Base-by-base conservation (phyloP, 2,329 filamentous ascomycete genomes). In the Aureobasidium zeae region DNA sequence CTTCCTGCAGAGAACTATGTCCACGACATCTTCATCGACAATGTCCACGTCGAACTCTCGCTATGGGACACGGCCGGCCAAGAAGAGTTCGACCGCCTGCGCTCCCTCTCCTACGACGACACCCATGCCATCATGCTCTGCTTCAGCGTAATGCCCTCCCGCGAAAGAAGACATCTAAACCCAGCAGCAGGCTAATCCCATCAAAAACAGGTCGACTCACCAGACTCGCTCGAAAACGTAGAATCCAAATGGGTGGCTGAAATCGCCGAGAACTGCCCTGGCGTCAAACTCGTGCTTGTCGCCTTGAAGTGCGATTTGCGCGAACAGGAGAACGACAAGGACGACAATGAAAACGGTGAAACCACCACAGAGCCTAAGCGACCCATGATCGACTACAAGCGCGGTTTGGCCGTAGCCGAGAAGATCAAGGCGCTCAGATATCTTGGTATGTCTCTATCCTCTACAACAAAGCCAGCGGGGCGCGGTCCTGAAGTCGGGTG, bases 71-170 rank as follows among this genome's bases (percentile, higher is more conserved):
- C 91, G 0, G 91, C 91, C 28, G 91, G 91, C 19, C 91, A 98
- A 68, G 91, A 98, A 71, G 91, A 98, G 76, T 98, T 96, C 69
- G 91, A 98, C 67, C 81, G 91, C 42, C 70, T 98, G 64, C 84
- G 91, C 58, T 94, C 87, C 51, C 77, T 98, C 44, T 95, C 88
- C 37, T 98, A 98, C 66, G 91, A 88, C 73, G 91, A 98, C 62
- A 98, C 91, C 42, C 91, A 98, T 60, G 80, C 93, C 32, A 94
- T 98, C 57, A 95, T 98, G 83, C 84, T 98, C 54, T 98, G 91
- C 72, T 98, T 96, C 68, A 91, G 85, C 56, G 85, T 74, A 62
- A 48, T 69, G 48, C 8, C 33, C 28, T 31, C 7, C 13, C 29
- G n/a, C 33, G 29, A 36, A 28, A 49, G 19, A 28, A 38, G 12